Base-by-base conservation (phyloP, 495 filamentous ascomycete species). In the Chaetomium tenue region DNA sequence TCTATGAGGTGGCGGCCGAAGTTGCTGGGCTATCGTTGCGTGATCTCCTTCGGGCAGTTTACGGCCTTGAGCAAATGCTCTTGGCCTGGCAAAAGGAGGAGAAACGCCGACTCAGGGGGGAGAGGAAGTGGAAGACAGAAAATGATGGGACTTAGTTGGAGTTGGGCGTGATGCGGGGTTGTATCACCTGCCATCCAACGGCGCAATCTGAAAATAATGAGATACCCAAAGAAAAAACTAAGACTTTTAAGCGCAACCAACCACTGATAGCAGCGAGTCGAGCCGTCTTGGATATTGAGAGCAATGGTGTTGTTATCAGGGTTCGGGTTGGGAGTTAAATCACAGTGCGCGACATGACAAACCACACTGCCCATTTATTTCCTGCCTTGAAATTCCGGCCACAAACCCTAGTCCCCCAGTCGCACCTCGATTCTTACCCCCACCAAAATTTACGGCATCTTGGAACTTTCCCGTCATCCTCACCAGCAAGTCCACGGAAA, bases 401-500 rank as follows among this genome's bases (percentile, higher is more conserved):
- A 39, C 58, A 48, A 68, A 54, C 66, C 66, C 66, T 68, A 68
- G 66, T 18, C 44, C 48, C 61, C 63, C 46, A 37, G 25, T 54
- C 16, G 20, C 42, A 53, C 39, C 63, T 44, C 66, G 66, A 68
- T 72, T 70, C 65, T 71, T 63, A 74, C 70, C 72, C 68, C 72
- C 72, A 74, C 70, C 70, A 72, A 69, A 69, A 69, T 69, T 72
- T 72, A 64, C 50, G 30, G 60, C 56, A 52, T 70, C 39, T 52
- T 60, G 60, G 62, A 71, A 69, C 66, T 71, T 64, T 65, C 68
- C 62, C 68, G 66, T 66, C 70, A 70, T 66, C 72, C 67, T 66
- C 72, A 71, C 54, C 66, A 71, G 60, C 66, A 61, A 52, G 51
- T 60, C 72, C 71, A 66, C 65, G 69, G 67, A 67, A 77, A 72